Evolutionary conservation across 495 filamentous ascomycete species (phyloP).

Genomic region (Penicillium longicatenatum): DNA sequence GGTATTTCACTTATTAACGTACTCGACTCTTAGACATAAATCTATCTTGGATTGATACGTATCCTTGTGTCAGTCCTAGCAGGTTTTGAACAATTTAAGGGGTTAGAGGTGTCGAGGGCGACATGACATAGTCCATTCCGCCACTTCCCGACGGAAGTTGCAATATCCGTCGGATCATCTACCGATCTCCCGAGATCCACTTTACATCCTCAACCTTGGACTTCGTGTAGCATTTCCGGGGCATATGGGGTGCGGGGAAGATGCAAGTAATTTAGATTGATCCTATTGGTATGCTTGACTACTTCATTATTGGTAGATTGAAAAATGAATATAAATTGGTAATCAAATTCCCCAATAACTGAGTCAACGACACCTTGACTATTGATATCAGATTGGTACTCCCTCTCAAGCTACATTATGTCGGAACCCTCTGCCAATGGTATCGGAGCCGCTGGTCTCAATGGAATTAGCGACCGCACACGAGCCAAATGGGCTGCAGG

Average conservation of each 20-base stretch:
- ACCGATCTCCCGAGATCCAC: neutral
- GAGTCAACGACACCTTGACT: too few species aligned
- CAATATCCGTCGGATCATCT: neutral
- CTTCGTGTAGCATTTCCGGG: neutral
- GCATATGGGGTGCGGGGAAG: neutral
- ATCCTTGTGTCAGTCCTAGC: neutral
- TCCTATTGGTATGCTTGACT: neutral
- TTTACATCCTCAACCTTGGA: neutral
- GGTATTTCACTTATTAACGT: neutral
- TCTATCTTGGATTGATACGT: neutral
- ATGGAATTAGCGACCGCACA: neutral
- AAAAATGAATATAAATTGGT: neutral
- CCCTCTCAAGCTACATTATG: neutral
- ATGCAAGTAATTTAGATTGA: neutral
- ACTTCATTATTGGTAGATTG: too few species aligned
- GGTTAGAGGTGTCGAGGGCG: neutral
- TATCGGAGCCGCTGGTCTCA: neutral
- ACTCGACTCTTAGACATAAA: neutral
- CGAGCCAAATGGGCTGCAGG: neutral
- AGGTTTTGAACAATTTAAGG: too few species aligned
- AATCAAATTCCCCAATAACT: neutral
- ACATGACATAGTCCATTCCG: neutral
- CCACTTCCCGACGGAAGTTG: neutral
- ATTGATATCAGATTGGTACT: too few species aligned
- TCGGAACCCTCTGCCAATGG: neutral